Evolutionary conservation across 371 early-diverging fungal species (phyloP).

Genomic region (Rhizopus arrhizus): DNA sequence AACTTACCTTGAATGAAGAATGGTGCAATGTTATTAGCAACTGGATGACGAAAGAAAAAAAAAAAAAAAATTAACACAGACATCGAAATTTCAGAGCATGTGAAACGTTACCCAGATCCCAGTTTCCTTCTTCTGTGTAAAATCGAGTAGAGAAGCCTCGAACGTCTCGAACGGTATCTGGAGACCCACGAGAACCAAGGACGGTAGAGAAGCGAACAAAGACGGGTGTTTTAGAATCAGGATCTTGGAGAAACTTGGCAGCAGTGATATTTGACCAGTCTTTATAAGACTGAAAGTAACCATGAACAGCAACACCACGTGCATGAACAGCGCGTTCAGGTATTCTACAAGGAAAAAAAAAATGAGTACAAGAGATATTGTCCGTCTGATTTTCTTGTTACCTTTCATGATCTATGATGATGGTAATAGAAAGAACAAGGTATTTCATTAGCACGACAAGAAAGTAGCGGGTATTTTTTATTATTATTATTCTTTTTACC

Average conservation of each 20-base stretch:
- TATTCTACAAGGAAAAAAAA: slow-evolving; percentile 28
- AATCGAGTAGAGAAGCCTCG: slow-evolving; percentile 65
- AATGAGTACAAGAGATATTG: not conserved
- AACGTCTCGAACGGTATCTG: slow-evolving; percentile 60
- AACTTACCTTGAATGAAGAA: slow-evolving; percentile 45
- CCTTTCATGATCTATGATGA: slow-evolving; percentile 31
- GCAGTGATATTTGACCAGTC: slow-evolving; percentile 50
- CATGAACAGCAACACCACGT: slow-evolving; percentile 56
- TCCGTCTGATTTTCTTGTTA: not conserved
- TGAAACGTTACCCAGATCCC: slow-evolving; percentile 32
- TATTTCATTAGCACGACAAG: too few species aligned
- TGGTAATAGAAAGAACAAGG: not conserved
- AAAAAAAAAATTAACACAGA: not conserved
- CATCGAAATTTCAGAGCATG: not conserved
- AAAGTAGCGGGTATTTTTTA: not conserved
- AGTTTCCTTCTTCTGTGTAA: slow-evolving; percentile 64
- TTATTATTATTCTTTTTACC: slow-evolving; percentile 25
- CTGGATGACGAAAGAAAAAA: slow-evolving; percentile 8
- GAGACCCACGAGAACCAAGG: slow-evolving; percentile 45
- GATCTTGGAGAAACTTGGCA: slow-evolving; percentile 40
- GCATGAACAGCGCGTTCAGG: slow-evolving; percentile 64
- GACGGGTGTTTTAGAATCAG: slow-evolving; percentile 51
- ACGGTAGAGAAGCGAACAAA: slow-evolving; percentile 67
- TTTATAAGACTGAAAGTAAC: slow-evolving; percentile 53
- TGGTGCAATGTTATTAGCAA: slow-evolving; percentile 54